Percentiles rank a stretch among this genome's conserved stretches.
Conservation (phyloP, 305 asterid genomes). For the Fraxinus latifolia region DNA sequence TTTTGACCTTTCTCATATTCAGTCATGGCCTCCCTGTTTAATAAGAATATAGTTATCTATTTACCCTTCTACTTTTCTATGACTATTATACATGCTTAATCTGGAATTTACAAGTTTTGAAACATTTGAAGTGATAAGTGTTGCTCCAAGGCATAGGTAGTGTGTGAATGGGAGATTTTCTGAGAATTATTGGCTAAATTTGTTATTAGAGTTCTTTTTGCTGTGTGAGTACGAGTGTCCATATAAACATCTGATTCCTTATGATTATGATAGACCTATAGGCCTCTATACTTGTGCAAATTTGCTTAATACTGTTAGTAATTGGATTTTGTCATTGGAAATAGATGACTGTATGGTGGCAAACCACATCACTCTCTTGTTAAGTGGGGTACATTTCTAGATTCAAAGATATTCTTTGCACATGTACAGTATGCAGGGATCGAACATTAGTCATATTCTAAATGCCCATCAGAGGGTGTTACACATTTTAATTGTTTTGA, state of each 20-base stretch:
- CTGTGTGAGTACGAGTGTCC: background rate
- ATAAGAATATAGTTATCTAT: background rate
- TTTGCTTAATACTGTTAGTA: background rate
- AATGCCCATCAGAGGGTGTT: background rate
- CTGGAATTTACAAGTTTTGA: background rate
- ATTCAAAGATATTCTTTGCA: background rate
- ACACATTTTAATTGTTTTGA: conserved; percentile 1
- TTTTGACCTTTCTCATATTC: background rate
- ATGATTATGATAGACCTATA: background rate
- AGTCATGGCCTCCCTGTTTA: background rate
- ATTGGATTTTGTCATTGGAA: background rate
- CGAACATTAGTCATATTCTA: background rate
- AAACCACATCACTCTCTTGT: background rate
- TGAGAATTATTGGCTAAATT: background rate
- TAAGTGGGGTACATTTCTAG: background rate
- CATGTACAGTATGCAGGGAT: background rate
- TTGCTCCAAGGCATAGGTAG: background rate
- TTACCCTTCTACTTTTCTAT: background rate
- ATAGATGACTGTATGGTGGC: background rate
- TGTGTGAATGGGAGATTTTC: background rate
- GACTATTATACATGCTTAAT: background rate
- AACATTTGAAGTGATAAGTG: background rate
- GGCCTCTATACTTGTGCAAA: background rate
- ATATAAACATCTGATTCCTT: background rate
- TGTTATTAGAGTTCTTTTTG: background rate